A percentile compares a stretch with the other conserved stretches of the same genome.
These are phyloP conservation scores for Elsinoe necatrix DNA, from an alignment of 2,329 filamentous ascomycete species.

Conservation along the genomic window DNA sequence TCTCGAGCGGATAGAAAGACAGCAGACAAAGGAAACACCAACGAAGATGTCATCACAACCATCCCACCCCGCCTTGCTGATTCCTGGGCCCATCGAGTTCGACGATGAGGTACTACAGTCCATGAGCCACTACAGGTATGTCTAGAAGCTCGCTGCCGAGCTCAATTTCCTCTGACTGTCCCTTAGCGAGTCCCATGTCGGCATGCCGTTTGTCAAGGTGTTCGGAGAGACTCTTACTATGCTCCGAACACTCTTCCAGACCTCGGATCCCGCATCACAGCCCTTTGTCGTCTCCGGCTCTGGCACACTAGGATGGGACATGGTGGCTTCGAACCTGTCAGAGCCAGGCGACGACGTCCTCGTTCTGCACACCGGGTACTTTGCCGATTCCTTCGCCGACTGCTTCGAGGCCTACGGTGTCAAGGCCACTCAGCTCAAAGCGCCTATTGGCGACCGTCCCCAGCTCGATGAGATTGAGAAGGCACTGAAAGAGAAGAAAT, in stretches of 20 bases:
- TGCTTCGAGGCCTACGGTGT: constrained; percentile 88
- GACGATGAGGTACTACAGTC: constrained; percentile 92
- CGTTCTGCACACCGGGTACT: constrained; percentile 94
- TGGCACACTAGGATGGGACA: constrained; percentile 92
- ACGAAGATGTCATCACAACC: constrained; percentile 50
- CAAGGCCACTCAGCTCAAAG: constrained; percentile 81
- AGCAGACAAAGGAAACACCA: constrained; percentile 24
- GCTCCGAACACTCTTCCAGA: constrained; percentile 91
- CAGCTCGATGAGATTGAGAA: constrained; percentile 81
- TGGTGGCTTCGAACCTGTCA: constrained; percentile 86
- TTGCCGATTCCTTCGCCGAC: constrained; percentile 88
- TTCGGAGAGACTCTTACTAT: constrained; percentile 86
- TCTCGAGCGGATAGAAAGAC: constrained; percentile 36
- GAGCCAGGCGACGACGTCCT: constrained; percentile 85
- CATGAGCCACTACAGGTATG: constrained; percentile 87
- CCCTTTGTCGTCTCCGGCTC: constrained; percentile 91
- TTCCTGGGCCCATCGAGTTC: constrained; percentile 95
- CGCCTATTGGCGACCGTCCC: constrained; percentile 77
- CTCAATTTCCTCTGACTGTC: neutral
- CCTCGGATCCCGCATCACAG: constrained; percentile 69
- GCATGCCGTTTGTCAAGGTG: constrained; percentile 74
- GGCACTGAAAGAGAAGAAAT: constrained; percentile 80
- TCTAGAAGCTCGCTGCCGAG: constrained; percentile 18
- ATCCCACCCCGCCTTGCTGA: constrained; percentile 68
- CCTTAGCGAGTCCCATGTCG: constrained; percentile 86